These are phyloP conservation scores for Dacryopinax spathularia DNA, from an alignment of 768 basidiomycete species.

Conservation along the genomic window DNA sequence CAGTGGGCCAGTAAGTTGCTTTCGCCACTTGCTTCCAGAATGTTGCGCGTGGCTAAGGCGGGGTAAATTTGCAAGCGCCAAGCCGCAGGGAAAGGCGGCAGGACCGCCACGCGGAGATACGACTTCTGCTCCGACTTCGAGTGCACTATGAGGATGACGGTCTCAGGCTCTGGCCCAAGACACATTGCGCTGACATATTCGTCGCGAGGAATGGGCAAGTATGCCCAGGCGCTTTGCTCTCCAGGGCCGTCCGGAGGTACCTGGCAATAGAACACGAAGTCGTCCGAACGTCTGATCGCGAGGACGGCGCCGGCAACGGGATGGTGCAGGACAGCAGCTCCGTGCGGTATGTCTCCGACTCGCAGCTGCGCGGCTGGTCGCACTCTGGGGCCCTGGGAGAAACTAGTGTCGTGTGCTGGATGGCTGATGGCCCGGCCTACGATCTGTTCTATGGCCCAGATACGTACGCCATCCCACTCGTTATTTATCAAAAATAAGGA, in stretches of 20 bases:
- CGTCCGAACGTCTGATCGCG: neutral
- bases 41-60: too few relatives aligned
- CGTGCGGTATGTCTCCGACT: neutral
- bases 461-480: neutral
- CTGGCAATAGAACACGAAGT: neutral
- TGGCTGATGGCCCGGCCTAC: too few relatives aligned
- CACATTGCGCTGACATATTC: neutral
- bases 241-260: neutral
- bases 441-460: neutral
- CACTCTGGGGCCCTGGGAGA: too few relatives aligned
- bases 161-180: neutral
- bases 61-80: too few relatives aligned
- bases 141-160: neutral
- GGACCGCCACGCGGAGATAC: too few relatives aligned
- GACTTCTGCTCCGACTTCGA: too few relatives aligned
- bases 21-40: neutral
- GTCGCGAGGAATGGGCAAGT: neutral
- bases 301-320: neutral
- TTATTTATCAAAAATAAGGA: neutral
- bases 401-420: too few relatives aligned
- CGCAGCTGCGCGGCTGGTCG: too few relatives aligned
- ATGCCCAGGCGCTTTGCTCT: neutral
- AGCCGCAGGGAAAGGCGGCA: too few relatives aligned
- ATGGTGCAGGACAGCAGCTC: neutral
- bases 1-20: neutral